A percentile compares a stretch with the other conserved stretches of the same genome.
Conservation (phyloP, 768 basidiomycete species). For the Trametes maxima region DNA sequence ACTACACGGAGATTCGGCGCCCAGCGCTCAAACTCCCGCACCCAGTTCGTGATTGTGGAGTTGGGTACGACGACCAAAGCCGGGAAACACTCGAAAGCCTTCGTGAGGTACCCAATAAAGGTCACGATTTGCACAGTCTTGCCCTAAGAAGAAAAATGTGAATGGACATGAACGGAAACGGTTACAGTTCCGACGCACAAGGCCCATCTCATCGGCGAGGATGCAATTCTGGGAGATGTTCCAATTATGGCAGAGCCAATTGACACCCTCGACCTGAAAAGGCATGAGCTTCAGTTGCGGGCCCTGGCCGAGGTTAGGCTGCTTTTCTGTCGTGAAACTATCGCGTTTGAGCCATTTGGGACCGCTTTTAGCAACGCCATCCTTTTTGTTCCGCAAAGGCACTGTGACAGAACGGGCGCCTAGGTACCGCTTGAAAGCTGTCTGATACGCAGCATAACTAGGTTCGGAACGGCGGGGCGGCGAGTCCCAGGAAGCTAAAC, state of each 20-base stretch:
- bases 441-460: slow-evolving; percentile 63
- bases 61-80: slow-evolving; percentile 94
- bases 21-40: slow-evolving; percentile 91
- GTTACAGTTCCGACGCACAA: slow-evolving; percentile 46
- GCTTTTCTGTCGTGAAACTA: slow-evolving; percentile 50
- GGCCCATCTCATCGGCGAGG: slow-evolving; percentile 97
- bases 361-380: slow-evolving; percentile 48
- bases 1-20: slow-evolving; percentile 77
- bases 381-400: slow-evolving; percentile 46
- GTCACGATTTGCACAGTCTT: slow-evolving; percentile 93
- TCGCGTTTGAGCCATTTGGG: slow-evolving; percentile 46
- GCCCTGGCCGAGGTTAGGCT: slow-evolving; percentile 71
- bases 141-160: slow-evolving; percentile 47
- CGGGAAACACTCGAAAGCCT: slow-evolving; percentile 65
- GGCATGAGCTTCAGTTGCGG: slow-evolving; percentile 72
- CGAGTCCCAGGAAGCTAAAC: slow-evolving; percentile 88
- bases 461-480: slow-evolving; percentile 65
- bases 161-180: neutral
- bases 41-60: slow-evolving; percentile 94
- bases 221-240: slow-evolving; percentile 84
- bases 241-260: slow-evolving; percentile 89
- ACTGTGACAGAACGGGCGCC: slow-evolving; percentile 62
- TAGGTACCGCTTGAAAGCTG: slow-evolving; percentile 70
- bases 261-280: slow-evolving; percentile 86
- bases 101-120: slow-evolving; percentile 70